Evolutionary conservation across 208 protist genomes (phyloP).

Genomic region (Willaertia magna): DNA sequence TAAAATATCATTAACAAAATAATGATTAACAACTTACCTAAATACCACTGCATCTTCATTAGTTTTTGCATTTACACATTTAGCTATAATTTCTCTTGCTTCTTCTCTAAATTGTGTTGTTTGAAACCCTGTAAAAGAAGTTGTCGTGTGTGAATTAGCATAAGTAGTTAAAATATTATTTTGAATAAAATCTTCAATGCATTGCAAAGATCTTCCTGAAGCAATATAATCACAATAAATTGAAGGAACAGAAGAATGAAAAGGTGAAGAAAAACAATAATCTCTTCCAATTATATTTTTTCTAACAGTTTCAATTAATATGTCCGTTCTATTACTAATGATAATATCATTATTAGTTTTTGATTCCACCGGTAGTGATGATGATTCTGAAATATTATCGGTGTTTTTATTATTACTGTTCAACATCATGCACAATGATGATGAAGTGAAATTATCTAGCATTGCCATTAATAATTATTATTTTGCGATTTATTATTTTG

Average conservation of each 20-base stretch:
- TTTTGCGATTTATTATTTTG: too few species aligned
- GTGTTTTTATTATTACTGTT: too few species aligned
- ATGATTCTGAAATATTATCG: too few species aligned
- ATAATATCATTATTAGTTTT: too few species aligned
- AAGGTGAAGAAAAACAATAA: neutral
- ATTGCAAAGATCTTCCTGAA: neutral
- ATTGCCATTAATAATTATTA: too few species aligned
- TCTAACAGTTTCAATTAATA: too few species aligned
- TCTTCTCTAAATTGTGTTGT: constrained; percentile 43
- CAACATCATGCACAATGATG: too few species aligned
- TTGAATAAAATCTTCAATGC: neutral
- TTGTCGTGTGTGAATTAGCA: constrained; percentile 54
- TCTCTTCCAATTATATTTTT: neutral
- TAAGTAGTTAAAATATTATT: constrained; percentile 37
- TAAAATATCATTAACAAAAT: too few species aligned
- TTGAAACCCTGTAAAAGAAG: constrained; percentile 34
- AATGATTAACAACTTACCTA: too few species aligned
- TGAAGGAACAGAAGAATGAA: neutral
- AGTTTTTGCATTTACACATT: neutral
- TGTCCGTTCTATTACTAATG: too few species aligned
- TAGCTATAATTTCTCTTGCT: constrained; percentile 36
- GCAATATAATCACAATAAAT: neutral
- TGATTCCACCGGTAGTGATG: too few species aligned
- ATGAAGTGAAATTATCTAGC: too few species aligned
- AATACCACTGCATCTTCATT: neutral